Base-by-base conservation (phyloP, 2,329 filamentous ascomycete species). In the Hymenoscyphus salicellus region DNA sequence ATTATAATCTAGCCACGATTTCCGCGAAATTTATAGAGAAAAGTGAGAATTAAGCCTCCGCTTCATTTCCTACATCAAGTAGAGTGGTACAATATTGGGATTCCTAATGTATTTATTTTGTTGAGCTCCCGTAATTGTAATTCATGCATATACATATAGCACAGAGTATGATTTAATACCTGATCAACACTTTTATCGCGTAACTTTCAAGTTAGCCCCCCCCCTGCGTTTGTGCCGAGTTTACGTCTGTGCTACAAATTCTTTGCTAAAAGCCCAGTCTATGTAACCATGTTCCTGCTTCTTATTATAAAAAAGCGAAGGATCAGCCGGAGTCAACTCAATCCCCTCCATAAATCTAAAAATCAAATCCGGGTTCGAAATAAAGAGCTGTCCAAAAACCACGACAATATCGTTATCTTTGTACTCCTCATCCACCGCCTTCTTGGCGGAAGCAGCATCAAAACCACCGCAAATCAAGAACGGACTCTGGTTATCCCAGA, bases 401-500 rank as follows among this genome's bases (percentile, higher is more conserved):
- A 80, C 72, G 0, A 70, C 76, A 62, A 82, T 75, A 16, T 75
- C 71, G 26, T 72, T 69, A 26, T 73, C 66, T 32, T 71, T 71
- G 23, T 75, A 73, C 14, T 71, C 59, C 28, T 73, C 66, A 73
- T 83, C 77, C 1, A 77, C 78, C 0, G 77, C 75, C 55, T 76
- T 74, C 46, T 75, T 71, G 0, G 82, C 80, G 10, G 73, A 74
- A 0, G 78, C 77, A 0, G 76, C 66, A 38, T 74, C 76, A 70
- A 78, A 83, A 1, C 80, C 81, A 56, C 82, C 82, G 1, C 80
- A 80, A n/a, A 86, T 68, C 3, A 87, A 68, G 36, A 87, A 68
- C 0, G 83, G 82, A 8, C 75, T 77, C 30, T 65, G 64, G 7
- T 72, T 77, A 26, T 73, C 74, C 80, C 81, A 85, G 7, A 77